Base-by-base conservation (phyloP, 192 early-diverging fungal genomes). In the Paraglomus brasilianum region DNA sequence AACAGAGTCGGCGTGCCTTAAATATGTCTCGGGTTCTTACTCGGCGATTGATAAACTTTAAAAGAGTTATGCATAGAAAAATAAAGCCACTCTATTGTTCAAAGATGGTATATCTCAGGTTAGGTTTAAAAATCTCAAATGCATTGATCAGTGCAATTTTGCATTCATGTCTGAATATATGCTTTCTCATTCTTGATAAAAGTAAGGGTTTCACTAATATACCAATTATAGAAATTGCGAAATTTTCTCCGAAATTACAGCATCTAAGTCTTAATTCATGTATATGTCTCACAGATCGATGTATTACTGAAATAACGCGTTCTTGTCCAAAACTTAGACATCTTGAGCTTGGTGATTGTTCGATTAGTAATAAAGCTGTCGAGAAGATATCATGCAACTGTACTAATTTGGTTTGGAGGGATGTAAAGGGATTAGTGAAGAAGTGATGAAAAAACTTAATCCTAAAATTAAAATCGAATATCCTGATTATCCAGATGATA, bases 111-210 rank as follows among this genome's bases (percentile, higher is more conserved):
- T 56, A 56, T 56, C 53, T 56, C 53, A 56, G 53, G 6, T 56
- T 56, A 56, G 53, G 21, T 56, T 56, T 6, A 56, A 56, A 56
- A 63, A 63, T 63, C 60, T 44, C 38, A 62, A 44, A 63, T 63
- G 43, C 43, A 15, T 63, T 63, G n/a, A 63, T 63, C 43, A 63
- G 60, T 46, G n/a, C 60, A 63, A 63, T 63, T 45, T 39, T 63
- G 11, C 43, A 46, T 46, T 63, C 43, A 63, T 63, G 60, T 63
- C 60, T 41, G 17, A 24, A 63, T 63, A 63, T 63, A 63, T 19
- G 43, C 60, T 45, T 46, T 63, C 60, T 63, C 60, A 63, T 63
- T 63, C 60, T 63, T 63, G 60, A 63, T 63, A n/a, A 30, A 41
- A 39, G 42, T 30, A 41, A 41, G 42, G 57, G 57, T 59, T 59